Percentiles rank a stretch among this genome's conserved stretches.
Conservation (phyloP, 768 basidiomycete species). For the Lenzites betulinus region DNA sequence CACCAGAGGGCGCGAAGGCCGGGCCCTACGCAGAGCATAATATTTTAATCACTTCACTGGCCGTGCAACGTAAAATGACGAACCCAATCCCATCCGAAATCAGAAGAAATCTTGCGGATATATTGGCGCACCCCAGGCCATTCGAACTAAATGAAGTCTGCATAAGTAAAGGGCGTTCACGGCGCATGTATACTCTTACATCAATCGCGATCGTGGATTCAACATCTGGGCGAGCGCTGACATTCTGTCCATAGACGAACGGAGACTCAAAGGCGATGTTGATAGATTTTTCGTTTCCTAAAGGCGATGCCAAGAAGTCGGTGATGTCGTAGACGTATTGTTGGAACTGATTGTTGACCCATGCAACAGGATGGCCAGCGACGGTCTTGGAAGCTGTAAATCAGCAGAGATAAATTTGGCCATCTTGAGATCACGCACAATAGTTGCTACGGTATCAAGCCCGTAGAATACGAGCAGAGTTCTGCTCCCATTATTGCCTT, state of each 20-base stretch:
- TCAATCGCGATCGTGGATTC: constrained; percentile 41
- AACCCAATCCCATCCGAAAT: constrained; percentile 68
- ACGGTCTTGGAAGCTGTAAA: constrained; percentile 40
- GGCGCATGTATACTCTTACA: constrained; percentile 23
- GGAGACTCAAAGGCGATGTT: constrained; percentile 56
- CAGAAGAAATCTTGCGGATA: constrained; percentile 51
- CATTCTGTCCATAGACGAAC: constrained; percentile 53
- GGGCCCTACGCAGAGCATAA: constrained; percentile 42
- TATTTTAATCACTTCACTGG: neutral
- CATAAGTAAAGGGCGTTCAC: neutral
- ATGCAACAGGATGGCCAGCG: constrained; percentile 51
- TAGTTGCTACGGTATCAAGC: constrained; percentile 57
- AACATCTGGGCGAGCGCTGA: constrained; percentile 49
- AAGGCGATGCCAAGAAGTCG: constrained; percentile 37
- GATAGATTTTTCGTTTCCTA: constrained; percentile 42
- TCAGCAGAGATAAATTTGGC: neutral
- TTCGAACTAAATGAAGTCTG: constrained; percentile 41
- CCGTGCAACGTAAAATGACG: neutral
- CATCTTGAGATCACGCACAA: constrained; percentile 38
- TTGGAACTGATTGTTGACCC: constrained; percentile 60
- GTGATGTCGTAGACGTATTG: constrained; percentile 57
- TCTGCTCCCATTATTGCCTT: constrained; percentile 22
- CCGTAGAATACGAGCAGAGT: constrained; percentile 54
- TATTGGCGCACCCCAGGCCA: constrained; percentile 50
- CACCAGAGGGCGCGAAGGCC: constrained; percentile 56